Evolutionary conservation across 1,284 basidiomycete genomes (phyloP).

Genomic region (Takashimella koratensis): DNA sequence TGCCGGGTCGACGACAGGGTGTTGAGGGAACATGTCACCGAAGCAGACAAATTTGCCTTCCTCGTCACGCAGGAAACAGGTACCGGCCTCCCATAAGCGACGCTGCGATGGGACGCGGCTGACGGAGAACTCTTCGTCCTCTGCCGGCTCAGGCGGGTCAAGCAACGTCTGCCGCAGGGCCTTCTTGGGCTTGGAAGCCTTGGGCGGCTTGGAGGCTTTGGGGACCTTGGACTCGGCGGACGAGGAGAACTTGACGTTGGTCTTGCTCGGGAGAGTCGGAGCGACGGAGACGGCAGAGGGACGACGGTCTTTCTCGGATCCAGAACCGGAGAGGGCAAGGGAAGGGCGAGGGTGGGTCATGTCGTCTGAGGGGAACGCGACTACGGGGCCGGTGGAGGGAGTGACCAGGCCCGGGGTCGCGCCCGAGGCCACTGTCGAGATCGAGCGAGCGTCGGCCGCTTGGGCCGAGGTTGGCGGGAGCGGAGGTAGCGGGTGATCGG

Average conservation of each 20-base stretch:
- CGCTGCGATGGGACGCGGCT: conserved; percentile 28
- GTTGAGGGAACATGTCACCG: conserved; percentile 32
- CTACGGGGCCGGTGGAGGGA: neutral
- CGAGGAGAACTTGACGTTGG: neutral
- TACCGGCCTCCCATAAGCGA: conserved; percentile 36
- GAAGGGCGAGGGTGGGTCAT: neutral
- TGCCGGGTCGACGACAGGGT: neutral
- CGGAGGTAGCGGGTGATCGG: neutral
- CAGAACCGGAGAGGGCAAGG: neutral
- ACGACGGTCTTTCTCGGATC: neutral
- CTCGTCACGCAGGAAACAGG: conserved; percentile 38
- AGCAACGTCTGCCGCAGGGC: conserved; percentile 4
- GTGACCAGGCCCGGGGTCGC: neutral
- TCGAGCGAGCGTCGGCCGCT: neutral
- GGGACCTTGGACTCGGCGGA: neutral
- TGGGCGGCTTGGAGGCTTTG: neutral
- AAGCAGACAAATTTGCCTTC: conserved; percentile 36
- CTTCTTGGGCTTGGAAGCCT: neutral
- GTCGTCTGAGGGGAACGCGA: neutral
- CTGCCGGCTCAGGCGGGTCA: conserved; percentile 5
- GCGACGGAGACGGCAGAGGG: neutral
- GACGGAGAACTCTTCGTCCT: conserved; percentile 28
- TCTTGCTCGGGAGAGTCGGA: neutral
- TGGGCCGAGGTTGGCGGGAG: neutral
- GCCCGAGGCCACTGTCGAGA: neutral